Conservation (phyloP, 805 yeast species). For the Vanderwaltozyma polyspora region DNA sequence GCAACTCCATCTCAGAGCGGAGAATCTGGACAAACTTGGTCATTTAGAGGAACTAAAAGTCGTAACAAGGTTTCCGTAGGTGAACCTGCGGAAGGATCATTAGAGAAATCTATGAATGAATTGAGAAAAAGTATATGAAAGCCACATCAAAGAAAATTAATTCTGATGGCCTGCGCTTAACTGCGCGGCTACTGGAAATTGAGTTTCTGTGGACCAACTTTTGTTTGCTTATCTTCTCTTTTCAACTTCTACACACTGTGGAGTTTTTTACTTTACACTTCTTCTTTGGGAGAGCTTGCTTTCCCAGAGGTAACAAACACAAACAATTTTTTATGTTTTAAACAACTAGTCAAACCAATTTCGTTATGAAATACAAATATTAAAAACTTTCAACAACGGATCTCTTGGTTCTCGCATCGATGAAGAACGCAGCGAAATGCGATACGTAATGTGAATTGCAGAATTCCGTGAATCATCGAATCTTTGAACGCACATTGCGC, state of each 20-base stretch:
- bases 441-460: conserved; percentile 31
- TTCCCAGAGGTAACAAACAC: conserved; percentile 11
- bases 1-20: conserved; percentile 29
- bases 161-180: conserved; percentile 21
- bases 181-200: conserved; percentile 21
- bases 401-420: conserved; percentile 37
- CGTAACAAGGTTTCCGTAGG: conserved; percentile 36
- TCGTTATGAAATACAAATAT: conserved; percentile 16
- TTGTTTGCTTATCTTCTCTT: too few species aligned
- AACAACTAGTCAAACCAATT: conserved; percentile 8
- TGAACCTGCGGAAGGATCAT: conserved; percentile 32
- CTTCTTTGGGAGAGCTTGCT: conserved; percentile 8
- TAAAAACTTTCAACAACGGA: conserved; percentile 33
- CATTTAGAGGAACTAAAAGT: conserved; percentile 36
- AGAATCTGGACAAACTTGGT: conserved; percentile 33
- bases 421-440: conserved; percentile 38
- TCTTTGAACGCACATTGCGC: conserved; percentile 39
- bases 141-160: too few species aligned
- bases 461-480: conserved; percentile 34
- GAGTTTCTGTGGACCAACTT: too few species aligned
- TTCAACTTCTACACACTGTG: conserved; percentile 14
- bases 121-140: conserved; percentile 3
- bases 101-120: conserved; percentile 15
- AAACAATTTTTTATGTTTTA: conserved; percentile 10
- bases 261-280: conserved; percentile 9